A percentile compares a stretch with the other conserved stretches of the same genome.
Evolutionary conservation across 2,329 filamentous ascomycete species (phyloP).

Genomic region (Dactylellina leptospora): DNA sequence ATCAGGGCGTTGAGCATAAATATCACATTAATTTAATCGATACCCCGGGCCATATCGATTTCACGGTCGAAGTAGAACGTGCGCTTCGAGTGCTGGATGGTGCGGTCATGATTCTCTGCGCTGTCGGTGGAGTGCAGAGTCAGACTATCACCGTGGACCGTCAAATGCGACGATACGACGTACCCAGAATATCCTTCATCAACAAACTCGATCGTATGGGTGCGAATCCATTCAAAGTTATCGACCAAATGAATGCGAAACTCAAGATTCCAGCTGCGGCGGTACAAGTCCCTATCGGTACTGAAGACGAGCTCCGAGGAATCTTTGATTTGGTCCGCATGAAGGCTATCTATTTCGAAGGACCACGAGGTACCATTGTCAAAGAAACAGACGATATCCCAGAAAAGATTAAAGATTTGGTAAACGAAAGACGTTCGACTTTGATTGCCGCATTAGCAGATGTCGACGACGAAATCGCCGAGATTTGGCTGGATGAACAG

Average conservation of each 20-base stretch:
- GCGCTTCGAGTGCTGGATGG: slow-evolving; percentile 93
- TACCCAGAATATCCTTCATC: slow-evolving; percentile 93
- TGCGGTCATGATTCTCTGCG: slow-evolving; percentile 97
- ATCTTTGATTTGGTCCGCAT: slow-evolving; percentile 92
- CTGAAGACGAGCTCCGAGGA: slow-evolving; percentile 89
- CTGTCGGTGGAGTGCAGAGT: slow-evolving; percentile 86
- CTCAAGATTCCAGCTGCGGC: slow-evolving; percentile 91
- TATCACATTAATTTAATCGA: slow-evolving; percentile 99
- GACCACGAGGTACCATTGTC: slow-evolving; percentile 79
- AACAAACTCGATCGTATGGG: slow-evolving; percentile 99
- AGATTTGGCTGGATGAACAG: slow-evolving; percentile 88
- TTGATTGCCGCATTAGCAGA: slow-evolving; percentile 95
- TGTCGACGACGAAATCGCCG: slow-evolving; percentile 96
- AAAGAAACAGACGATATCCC: slow-evolving; percentile 82
- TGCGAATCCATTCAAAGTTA: slow-evolving; percentile 95
- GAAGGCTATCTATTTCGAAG: slow-evolving; percentile 93
- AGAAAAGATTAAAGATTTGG: slow-evolving; percentile 77
- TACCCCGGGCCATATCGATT: slow-evolving; percentile 97
- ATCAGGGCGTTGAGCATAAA: slow-evolving; percentile 82
- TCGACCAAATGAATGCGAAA: slow-evolving; percentile 97
- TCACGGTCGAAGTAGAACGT: slow-evolving; percentile 97
- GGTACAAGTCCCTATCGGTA: slow-evolving; percentile 91
- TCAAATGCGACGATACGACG: slow-evolving; percentile 98
- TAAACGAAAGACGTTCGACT: slow-evolving; percentile 80
- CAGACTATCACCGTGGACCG: slow-evolving; percentile 98